phyloP scores from a whole-genome alignment of 1,284 basidiomycete genomes.

The Trametes hirsuta region DNA sequence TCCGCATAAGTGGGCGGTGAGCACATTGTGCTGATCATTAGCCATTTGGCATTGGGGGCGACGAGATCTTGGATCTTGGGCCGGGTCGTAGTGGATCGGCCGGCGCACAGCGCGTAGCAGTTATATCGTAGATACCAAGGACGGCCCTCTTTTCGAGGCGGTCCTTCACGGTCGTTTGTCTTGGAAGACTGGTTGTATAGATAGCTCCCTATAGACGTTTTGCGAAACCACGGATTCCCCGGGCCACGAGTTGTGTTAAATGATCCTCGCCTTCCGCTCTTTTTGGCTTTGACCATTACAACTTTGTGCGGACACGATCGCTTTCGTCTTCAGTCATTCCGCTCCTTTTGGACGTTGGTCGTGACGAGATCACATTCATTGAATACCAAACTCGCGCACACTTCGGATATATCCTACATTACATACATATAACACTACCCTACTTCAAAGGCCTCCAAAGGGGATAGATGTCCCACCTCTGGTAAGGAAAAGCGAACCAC shows the following conservation, averaged over 20 bases:
- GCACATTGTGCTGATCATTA: not conserved
- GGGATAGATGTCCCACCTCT: slow-evolving; percentile 40
- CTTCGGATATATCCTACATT: too few species aligned
- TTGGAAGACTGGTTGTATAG: too few species aligned
- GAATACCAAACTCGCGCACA: too few species aligned
- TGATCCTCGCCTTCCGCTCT: too few species aligned
- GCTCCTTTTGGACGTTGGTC: too few species aligned
- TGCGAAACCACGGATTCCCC: too few species aligned
- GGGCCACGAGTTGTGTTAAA: too few species aligned
- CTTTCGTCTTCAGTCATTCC: too few species aligned
- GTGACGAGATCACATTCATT: too few species aligned
- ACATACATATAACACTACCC: not conserved
- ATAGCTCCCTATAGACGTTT: too few species aligned
- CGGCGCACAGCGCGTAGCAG: not conserved
- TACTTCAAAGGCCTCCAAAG: not conserved
- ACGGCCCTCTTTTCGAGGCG: not conserved
- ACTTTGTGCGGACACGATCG: too few species aligned
- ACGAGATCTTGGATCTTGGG: not conserved
- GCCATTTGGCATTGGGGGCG: not conserved
- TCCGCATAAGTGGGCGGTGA: slow-evolving; percentile 5
- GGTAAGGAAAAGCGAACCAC: slow-evolving; percentile 57
- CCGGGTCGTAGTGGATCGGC: not conserved
- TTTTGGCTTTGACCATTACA: too few species aligned
- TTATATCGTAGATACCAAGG: slow-evolving; percentile 1
- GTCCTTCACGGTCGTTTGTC: not conserved